Percentiles rank a stretch among this genome's conserved stretches.
These are phyloP conservation scores for Leucocoprinus sp. DNA, from an alignment of 768 basidiomycete species.

Conservation along the genomic window DNA sequence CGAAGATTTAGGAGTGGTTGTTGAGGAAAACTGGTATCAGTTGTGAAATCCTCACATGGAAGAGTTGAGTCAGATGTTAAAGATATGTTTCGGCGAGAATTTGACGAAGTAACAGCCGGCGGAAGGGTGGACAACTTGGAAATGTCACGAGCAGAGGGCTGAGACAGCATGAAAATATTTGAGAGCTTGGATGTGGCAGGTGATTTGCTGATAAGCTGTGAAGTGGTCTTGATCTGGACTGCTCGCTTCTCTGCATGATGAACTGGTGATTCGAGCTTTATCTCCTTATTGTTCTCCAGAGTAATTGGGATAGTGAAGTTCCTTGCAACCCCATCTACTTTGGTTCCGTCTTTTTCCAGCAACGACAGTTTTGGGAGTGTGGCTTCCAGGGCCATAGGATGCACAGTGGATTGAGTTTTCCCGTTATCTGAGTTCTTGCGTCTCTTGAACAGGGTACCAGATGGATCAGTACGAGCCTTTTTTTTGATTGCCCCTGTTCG, in stretches of 20 bases:
- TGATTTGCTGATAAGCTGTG: too few species aligned
- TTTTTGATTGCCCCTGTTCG: slow-evolving; percentile 51
- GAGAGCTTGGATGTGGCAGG: too few species aligned
- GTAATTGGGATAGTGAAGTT: not conserved
- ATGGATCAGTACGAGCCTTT: slow-evolving; percentile 53
- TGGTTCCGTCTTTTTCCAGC: not conserved
- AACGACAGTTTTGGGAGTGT: not conserved
- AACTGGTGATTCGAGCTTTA: not conserved
- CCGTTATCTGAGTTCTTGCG: slow-evolving; percentile 16
- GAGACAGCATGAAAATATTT: too few species aligned
- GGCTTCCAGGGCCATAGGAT: not conserved
- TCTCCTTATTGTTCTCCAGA: not conserved
- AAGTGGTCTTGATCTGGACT: too few species aligned
- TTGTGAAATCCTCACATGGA: not conserved
- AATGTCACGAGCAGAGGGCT: too few species aligned
- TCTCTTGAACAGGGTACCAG: slow-evolving; percentile 41
- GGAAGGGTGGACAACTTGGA: too few species aligned
- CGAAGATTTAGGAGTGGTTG: slow-evolving; percentile 48
- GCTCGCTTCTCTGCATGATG: too few species aligned
- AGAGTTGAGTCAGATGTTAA: slow-evolving; percentile 14
- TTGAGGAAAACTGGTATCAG: slow-evolving; percentile 18
- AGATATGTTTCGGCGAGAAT: not conserved
- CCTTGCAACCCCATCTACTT: not conserved
- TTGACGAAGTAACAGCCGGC: not conserved
- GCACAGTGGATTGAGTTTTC: not conserved